These are phyloP conservation scores for Sporothrix sp. DNA, from an alignment of 2,329 filamentous ascomycete species.

Conservation along the genomic window DNA sequence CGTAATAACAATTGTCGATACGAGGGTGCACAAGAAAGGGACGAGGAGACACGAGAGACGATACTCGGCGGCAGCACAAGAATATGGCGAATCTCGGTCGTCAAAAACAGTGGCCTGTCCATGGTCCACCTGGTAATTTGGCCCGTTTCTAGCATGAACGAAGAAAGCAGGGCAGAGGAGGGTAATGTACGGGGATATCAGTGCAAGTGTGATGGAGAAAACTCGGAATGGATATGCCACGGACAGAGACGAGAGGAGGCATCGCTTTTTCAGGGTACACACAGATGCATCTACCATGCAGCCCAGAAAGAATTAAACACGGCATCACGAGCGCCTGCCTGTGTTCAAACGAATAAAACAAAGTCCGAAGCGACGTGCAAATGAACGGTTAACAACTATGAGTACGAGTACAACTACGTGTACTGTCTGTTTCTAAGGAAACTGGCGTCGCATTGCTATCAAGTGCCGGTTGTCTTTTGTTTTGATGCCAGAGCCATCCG, in stretches of 20 bases:
- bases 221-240: too few species aligned
- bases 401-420: too few species aligned
- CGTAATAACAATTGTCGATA: background rate
- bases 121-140: conserved; percentile 4
- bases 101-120: background rate
- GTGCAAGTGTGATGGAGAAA: too few species aligned
- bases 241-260: too few species aligned
- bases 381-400: too few species aligned
- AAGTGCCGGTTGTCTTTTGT: background rate
- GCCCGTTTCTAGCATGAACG: conserved; percentile 9
- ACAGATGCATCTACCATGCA: too few species aligned
- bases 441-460: background rate
- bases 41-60: background rate
- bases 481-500: background rate
- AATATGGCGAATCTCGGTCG: background rate
- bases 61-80: background rate
- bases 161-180: background rate
- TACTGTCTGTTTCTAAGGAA: background rate
- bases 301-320: too few species aligned
- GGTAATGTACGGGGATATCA: too few species aligned
- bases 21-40: background rate
- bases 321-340: too few species aligned
- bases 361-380: too few species aligned
- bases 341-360: too few species aligned
- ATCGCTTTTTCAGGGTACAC: too few species aligned